phyloP scores from a whole-genome alignment of 2,329 filamentous ascomycete genomes.

The Colletotrichum tamarilloi region DNA sequence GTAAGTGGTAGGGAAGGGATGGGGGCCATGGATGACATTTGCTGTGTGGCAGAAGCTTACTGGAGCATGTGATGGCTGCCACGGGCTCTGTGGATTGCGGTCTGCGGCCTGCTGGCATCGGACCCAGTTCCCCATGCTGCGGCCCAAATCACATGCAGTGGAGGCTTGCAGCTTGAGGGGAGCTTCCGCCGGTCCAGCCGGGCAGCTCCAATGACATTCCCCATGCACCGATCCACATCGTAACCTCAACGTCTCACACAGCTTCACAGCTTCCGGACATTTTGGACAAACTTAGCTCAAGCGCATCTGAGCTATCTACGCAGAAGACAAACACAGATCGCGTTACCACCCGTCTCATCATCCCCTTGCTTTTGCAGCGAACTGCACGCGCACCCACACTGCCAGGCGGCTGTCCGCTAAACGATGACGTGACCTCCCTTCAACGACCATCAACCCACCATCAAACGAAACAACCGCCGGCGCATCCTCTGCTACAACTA shows the following conservation, averaged over 20 bases:
- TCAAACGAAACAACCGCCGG: slow-evolving; percentile 22
- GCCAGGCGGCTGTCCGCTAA: slow-evolving; percentile 4
- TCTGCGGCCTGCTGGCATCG: slow-evolving; percentile 1
- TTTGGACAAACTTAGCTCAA: not conserved
- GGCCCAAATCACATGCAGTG: slow-evolving; percentile 32
- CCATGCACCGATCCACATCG: not conserved
- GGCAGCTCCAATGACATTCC: slow-evolving; percentile 10
- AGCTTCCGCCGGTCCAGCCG: slow-evolving; percentile 11
- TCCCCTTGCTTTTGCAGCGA: not conserved
- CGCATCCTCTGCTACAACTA: slow-evolving; percentile 18
- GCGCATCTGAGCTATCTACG: not conserved
- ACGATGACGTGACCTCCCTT: slow-evolving; percentile 33
- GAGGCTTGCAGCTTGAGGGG: slow-evolving; percentile 5
- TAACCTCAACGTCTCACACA: not conserved
- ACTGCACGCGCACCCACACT: not conserved
- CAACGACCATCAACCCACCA: not conserved
- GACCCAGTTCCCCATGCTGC: slow-evolving; percentile 7
- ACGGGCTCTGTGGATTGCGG: not conserved
- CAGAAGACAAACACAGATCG: not conserved
- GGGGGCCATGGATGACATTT: not conserved
- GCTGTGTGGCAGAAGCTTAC: slow-evolving; percentile 2
- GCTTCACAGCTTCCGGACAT: not conserved
- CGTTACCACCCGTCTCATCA: not conserved
- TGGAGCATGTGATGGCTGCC: slow-evolving; percentile 13
- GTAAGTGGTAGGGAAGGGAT: not conserved